Base-by-base conservation (phyloP, 2,329 filamentous ascomycete genomes). In the Pyricularia pennisetigena region DNA sequence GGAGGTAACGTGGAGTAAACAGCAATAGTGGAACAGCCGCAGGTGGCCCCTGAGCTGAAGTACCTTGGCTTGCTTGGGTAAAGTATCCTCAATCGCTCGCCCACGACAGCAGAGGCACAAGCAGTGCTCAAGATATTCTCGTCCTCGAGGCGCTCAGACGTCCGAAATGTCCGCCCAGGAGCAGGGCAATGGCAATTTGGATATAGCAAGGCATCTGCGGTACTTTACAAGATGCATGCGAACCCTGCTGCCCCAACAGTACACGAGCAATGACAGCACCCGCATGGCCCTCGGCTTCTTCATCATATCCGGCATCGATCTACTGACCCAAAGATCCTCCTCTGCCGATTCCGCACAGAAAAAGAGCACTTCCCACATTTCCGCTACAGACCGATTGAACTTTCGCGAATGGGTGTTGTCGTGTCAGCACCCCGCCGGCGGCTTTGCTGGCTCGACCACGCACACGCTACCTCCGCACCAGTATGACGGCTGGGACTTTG, bases 161-260 rank as follows among this genome's bases (percentile, higher is more conserved):
- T 12, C 24, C 29, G n/a, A 26, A 7, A n/a, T 35, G 29, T 24
- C n/a, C 59, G 20, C 3, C 14, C 49, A 20, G 49, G 28, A 9
- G 54, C 24, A 23, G n/a, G 24, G 57, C 66, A 29, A 67, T 30
- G 54, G 29, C 29, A n/a, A 30, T 28, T 49, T 91, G 70, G 81
- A 90, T 75, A 86, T 83, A 69, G 82, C 86, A 65, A 85, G 84
- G 69, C 95, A 99, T 77, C 82, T 95, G 76, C 92, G 90, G 76
- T 99, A 97, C 85, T 99, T 94, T 90, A 87, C 93, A 72, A 89
- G 94, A 76, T 97, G 94, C 77, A 85, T 95, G 71, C 90, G 90
- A 76, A 90, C 89, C 28, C 85, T 90, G 70, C 88, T 99, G 7
- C 95, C 95, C 0, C 85, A 88, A 64, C 84, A 87, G 71, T 99